Conservation (phyloP, 148 eudicot genomes). For the Tetragonia tetragonoides region DNA sequence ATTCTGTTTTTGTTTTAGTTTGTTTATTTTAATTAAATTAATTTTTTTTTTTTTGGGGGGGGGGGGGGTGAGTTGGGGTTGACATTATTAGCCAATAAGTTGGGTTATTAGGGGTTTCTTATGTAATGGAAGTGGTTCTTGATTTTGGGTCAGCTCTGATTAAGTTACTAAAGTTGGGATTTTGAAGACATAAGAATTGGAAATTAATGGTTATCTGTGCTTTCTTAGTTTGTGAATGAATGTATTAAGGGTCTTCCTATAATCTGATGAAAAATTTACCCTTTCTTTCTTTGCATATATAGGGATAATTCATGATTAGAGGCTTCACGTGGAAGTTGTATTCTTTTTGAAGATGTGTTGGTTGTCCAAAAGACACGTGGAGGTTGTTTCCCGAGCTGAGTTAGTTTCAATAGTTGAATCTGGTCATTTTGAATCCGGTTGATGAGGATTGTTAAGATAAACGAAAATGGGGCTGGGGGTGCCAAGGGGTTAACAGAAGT, state of each 20-base stretch:
- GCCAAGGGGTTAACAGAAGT: slow-evolving; percentile 40
- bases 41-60: neutral
- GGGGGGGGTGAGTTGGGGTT: no score
- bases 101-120: neutral
- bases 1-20: neutral
- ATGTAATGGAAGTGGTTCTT: neutral
- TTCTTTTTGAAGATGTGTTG: slow-evolving; percentile 41
- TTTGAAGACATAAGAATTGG: neutral
- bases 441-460: slow-evolving; percentile 49
- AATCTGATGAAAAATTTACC: slow-evolving; percentile 3
- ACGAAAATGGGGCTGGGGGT: slow-evolving; percentile 32
- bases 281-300: neutral
- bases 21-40: neutral
- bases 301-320: slow-evolving; percentile 29
- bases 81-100: neutral
- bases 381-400: slow-evolving; percentile 25
- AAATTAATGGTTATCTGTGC: neutral
- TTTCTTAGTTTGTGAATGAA: neutral
- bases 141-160: slow-evolving; percentile 6
- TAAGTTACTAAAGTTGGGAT: neutral
- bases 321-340: slow-evolving; percentile 21
- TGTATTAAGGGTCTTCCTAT: neutral
- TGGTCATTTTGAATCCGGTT: slow-evolving; percentile 55
- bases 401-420: slow-evolving; percentile 30
- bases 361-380: slow-evolving; percentile 28